A percentile compares a stretch with the other conserved stretches of the same genome.
These are phyloP conservation scores for Gastrolobium villosum DNA, from an alignment of 306 rosid species.

Conservation along the genomic window DNA sequence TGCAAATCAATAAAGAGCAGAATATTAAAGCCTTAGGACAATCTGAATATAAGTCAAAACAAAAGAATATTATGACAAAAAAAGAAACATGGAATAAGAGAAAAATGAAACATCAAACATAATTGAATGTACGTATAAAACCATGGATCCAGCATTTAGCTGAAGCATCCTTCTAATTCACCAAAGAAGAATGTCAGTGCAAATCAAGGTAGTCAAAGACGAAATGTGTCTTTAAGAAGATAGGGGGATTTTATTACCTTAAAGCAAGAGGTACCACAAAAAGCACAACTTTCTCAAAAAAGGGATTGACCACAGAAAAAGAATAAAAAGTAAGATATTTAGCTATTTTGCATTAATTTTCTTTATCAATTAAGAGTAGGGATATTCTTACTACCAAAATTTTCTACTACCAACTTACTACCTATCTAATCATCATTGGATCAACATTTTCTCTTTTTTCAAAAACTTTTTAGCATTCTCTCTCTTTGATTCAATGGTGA, in stretches of 20 bases:
- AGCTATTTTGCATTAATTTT: not conserved
- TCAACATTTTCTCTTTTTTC: no score
- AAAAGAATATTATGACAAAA: not conserved
- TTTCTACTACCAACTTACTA: no score
- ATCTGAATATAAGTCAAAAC: slow-evolving; percentile 8
- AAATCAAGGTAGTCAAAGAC: slow-evolving; percentile 30
- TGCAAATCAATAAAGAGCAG: slow-evolving; percentile 48
- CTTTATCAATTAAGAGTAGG: not conserved
- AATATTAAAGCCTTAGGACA: not conserved
- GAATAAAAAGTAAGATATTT: not conserved
- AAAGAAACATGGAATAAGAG: not conserved
- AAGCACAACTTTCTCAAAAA: not conserved
- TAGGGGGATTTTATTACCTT: not conserved
- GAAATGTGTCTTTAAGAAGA: not conserved
- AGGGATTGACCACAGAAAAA: not conserved
- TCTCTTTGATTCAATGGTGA: no score
- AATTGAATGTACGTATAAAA: not conserved
- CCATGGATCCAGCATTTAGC: slow-evolving; percentile 38
- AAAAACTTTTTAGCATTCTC: no score
- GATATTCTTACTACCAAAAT: no score
- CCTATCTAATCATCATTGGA: no score
- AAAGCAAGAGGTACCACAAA: not conserved
- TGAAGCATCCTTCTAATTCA: slow-evolving; percentile 22
- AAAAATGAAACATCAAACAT: not conserved
- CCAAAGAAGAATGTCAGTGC: slow-evolving; percentile 10